These are phyloP conservation scores for Saccharomycopsis schoenii DNA, from an alignment of 805 yeast genomes.

Conservation along the genomic window DNA sequence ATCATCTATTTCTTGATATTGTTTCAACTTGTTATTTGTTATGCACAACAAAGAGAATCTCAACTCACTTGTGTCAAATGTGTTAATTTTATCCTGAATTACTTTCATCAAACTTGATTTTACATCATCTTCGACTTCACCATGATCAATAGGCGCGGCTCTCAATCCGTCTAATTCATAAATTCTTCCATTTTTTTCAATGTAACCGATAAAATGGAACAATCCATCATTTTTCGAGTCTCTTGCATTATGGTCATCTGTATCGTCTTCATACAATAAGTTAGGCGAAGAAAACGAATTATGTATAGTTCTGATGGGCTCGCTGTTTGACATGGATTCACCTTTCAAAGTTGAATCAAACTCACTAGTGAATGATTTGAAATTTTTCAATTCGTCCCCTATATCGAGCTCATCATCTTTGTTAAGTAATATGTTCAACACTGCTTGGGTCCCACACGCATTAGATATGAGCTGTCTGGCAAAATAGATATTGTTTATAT, in stretches of 20 bases:
- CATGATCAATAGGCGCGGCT: conserved; percentile 45
- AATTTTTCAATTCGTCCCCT: conserved; percentile 39
- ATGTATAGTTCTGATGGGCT: conserved; percentile 44
- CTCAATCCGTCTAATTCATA: conserved; percentile 59
- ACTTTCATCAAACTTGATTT: conserved; percentile 34
- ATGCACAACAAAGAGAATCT: conserved; percentile 49
- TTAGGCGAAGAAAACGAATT: conserved; percentile 52
- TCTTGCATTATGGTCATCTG: conserved; percentile 15
- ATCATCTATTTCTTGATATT: conserved; percentile 32
- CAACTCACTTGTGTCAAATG: conserved; percentile 37
- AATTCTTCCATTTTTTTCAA: conserved; percentile 32
- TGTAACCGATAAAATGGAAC: conserved; percentile 53
- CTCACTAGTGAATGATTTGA: conserved; percentile 39
- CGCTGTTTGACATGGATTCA: conserved; percentile 51
- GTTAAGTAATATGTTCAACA: conserved; percentile 45
- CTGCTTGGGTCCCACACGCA: conserved; percentile 71
- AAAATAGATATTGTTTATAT: conserved; percentile 35
- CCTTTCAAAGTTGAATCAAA: conserved; percentile 52
- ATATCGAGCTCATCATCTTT: conserved; percentile 30
- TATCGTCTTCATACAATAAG: conserved; percentile 32
- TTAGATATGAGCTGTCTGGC: conserved; percentile 56
- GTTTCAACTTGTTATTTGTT: conserved; percentile 38
- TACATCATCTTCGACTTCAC: conserved; percentile 33
- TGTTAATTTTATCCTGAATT: conserved; percentile 36
- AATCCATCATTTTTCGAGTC: conserved; percentile 40